Base-by-base conservation (phyloP, 106 monocot species). In the Ottelia alismoides region DNA sequence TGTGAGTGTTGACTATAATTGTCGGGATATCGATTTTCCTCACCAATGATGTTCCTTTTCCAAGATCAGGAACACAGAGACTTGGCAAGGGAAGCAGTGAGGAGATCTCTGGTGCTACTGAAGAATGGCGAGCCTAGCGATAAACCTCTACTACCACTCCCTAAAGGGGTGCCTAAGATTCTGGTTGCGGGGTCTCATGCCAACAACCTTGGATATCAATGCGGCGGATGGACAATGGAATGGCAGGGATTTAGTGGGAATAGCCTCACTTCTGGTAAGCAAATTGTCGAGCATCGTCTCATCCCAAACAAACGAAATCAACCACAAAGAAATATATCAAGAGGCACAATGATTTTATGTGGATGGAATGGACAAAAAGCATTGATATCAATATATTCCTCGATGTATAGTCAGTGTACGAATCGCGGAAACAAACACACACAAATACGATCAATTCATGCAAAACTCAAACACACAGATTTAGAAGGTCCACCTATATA, bases 21-120 rank as follows among this genome's bases (percentile, higher is more conserved):
- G 0, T 18, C 11, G 14, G 18, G 1, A 12, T 26, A 46, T 21
- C 2, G 6, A 16, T 51, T 24, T 20, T 21, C 17, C n/a, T 27
- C 25, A 55, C 1, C 7, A 24, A 11, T 17, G 29, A 12, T 51
- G 30, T 64, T 51, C 7, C 21, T 43, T 25, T 26, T 2, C 28
- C 27, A 1, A 28, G 2, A 48, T 48, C 72, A 92, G 92, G 82
- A 79, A 40, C 92, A 92, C 60, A 71, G 82, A 56, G 86, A 90
- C 5, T 53, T 90, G 73, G 86, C 86, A 17, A 82, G 86, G 58
- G 82, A 92, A 74, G 92, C 92, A 18, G 92, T 92, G 20, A 70
- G 92, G 57, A 86, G 83, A 74, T 92, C 92, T 2, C 71, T 92
- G 16, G 92, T 92, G 35, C 69, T 92, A 16, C 49, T 92, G 63